Evolutionary conservation across 306 rosid species (phyloP).

Genomic region (Pyrus betulifolia): DNA sequence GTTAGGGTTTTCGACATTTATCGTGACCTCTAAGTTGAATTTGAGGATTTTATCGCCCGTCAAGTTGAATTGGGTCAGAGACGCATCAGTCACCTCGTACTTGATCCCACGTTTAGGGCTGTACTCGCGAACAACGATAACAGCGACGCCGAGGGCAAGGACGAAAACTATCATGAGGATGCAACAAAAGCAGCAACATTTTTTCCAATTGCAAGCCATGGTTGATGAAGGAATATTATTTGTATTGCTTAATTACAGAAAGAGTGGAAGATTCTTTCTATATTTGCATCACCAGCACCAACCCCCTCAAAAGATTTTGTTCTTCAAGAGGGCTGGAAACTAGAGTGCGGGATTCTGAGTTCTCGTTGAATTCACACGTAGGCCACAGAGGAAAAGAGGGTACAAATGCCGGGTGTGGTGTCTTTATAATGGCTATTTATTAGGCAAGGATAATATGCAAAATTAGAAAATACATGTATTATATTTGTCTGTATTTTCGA

Average conservation of each 20-base stretch:
- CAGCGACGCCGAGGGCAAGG: neutral
- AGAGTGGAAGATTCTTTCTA: no score
- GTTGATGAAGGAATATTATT: neutral
- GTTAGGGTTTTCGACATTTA: neutral
- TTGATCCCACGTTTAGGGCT: slow-evolving; percentile 14
- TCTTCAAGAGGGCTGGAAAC: neutral
- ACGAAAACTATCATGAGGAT: neutral
- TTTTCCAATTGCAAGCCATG: neutral
- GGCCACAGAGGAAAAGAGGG: no score
- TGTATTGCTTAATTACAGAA: no score
- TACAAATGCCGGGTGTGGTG: neutral
- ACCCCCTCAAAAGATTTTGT: no score
- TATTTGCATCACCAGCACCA: no score
- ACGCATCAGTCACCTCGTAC: slow-evolving; percentile 26
- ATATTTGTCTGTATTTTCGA: neutral
- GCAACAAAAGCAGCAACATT: neutral
- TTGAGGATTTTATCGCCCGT: neutral
- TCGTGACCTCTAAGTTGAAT: neutral
- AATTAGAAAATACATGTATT: neutral
- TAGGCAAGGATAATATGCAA: no score
- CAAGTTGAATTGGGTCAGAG: slow-evolving; percentile 33
- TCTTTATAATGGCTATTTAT: neutral
- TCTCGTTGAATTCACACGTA: neutral
- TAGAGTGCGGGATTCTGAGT: neutral
- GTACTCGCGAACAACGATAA: slow-evolving; percentile 20